Percentiles rank a stretch among this genome's conserved stretches.
Evolutionary conservation across 805 yeast genomes (phyloP).

Genomic region (Candida maris): DNA sequence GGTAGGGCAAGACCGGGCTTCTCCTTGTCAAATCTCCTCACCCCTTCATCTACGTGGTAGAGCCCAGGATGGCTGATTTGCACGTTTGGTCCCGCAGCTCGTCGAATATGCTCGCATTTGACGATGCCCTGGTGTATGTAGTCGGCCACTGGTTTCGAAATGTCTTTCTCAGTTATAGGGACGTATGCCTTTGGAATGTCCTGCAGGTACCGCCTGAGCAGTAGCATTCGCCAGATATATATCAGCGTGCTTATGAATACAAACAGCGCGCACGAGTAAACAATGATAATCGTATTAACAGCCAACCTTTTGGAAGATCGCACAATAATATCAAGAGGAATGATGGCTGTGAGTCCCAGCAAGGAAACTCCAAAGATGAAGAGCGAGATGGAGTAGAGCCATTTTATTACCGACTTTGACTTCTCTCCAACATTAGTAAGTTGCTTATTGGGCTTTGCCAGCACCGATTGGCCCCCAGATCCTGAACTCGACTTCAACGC

Average conservation of each 20-base stretch:
- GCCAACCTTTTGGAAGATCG: conserved; percentile 53
- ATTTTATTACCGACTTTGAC: conserved; percentile 25
- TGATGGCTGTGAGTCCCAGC: conserved; percentile 60
- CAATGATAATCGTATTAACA: conserved; percentile 75
- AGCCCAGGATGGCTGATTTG: conserved; percentile 50
- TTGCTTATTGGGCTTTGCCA: conserved; percentile 8
- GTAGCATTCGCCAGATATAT: conserved; percentile 56
- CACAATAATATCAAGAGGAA: conserved; percentile 77
- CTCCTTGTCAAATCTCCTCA: conserved; percentile 4
- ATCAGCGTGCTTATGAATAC: conserved; percentile 47
- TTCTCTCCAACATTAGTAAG: conserved; percentile 14
- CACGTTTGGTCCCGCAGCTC: conserved; percentile 39
- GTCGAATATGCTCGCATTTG: conserved; percentile 40
- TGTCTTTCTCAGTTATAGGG: conserved; percentile 59
- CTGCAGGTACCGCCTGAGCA: conserved; percentile 53
- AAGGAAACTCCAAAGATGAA: conserved; percentile 38
- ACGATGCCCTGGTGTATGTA: conserved; percentile 39
- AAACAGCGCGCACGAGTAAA: conserved; percentile 64
- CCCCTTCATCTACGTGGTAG: conserved; percentile 21
- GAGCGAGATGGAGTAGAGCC: conserved; percentile 46
- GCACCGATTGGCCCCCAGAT: conserved; percentile 10
- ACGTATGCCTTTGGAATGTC: conserved; percentile 80
- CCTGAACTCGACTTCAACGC: conserved; percentile 2
- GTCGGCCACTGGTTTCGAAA: conserved; percentile 44
- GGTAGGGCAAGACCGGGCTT: conserved; percentile 14